These are phyloP conservation scores for Globomyces sp. DNA, from an alignment of 371 early-diverging fungal species.

Conservation along the genomic window DNA sequence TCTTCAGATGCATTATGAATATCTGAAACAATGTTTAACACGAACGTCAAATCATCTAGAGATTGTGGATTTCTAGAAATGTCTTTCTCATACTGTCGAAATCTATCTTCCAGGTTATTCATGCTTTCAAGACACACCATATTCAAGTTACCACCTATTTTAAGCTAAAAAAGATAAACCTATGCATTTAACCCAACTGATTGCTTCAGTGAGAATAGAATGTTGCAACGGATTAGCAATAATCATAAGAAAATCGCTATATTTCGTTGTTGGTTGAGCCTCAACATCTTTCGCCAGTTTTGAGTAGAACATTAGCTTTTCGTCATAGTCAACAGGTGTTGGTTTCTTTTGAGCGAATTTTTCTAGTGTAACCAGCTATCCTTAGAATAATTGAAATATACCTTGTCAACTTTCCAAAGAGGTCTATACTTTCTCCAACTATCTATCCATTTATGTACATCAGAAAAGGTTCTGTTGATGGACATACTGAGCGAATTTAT, in stretches of 20 bases:
- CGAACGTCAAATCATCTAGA: slow-evolving; percentile 57
- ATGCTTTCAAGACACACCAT: slow-evolving; percentile 43
- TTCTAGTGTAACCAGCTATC: slow-evolving; percentile 46
- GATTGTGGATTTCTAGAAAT: slow-evolving; percentile 47
- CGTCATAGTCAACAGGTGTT: slow-evolving; percentile 50
- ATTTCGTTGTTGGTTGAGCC: slow-evolving; percentile 37
- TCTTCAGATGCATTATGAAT: slow-evolving; percentile 50
- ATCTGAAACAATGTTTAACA: slow-evolving; percentile 53
- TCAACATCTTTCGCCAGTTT: slow-evolving; percentile 58
- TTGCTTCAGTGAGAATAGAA: slow-evolving; percentile 55
- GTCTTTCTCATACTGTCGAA: slow-evolving; percentile 47
- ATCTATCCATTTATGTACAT: slow-evolving; percentile 52
- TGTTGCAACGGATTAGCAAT: slow-evolving; percentile 45
- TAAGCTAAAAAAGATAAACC: too few relatives aligned
- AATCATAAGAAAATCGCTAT: slow-evolving; percentile 54
- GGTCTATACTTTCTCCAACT: slow-evolving; percentile 59
- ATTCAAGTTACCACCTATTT: slow-evolving; percentile 43
- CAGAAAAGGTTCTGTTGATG: slow-evolving; percentile 47
- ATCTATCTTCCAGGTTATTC: slow-evolving; percentile 26
- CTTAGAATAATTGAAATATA: neutral
- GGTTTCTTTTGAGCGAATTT: slow-evolving; percentile 63
- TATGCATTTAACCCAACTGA: slow-evolving; percentile 53
- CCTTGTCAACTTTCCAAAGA: slow-evolving; percentile 65
- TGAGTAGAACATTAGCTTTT: slow-evolving; percentile 54
- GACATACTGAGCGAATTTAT: slow-evolving; percentile 44